A percentile compares a stretch with the other conserved stretches of the same genome.
Evolutionary conservation across 352 stramenopile species (phyloP).

Genomic region (Globisporangium megalacanthum): DNA sequence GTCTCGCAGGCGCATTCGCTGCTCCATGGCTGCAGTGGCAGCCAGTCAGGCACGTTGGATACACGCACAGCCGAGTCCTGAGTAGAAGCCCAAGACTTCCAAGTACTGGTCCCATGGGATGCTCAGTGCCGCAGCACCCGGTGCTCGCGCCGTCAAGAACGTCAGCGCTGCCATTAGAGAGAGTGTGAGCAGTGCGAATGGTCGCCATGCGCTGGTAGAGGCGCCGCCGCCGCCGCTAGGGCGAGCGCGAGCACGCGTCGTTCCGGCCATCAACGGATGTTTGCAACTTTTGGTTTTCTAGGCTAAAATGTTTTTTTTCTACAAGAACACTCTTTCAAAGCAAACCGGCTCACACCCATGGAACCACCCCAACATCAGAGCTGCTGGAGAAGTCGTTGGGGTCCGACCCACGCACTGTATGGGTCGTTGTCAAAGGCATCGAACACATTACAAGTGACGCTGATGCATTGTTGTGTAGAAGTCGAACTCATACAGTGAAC

Average conservation of each 20-base stretch:
- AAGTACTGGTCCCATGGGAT: conserved; percentile 22
- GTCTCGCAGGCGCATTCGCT: neutral
- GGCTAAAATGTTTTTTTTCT: too few relatives aligned
- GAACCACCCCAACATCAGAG: too few relatives aligned
- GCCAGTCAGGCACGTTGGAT: neutral
- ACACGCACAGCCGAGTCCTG: conserved; percentile 43
- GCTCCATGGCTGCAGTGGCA: too few relatives aligned
- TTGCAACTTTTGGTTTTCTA: too few relatives aligned
- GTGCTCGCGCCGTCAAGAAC: neutral
- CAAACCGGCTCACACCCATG: too few relatives aligned
- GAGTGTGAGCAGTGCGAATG: conserved; percentile 1
- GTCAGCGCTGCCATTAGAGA: neutral
- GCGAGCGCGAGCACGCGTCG: neutral
- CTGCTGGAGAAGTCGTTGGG: too few relatives aligned
- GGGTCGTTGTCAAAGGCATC: too few relatives aligned
- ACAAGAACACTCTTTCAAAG: too few relatives aligned
- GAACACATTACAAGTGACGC: too few relatives aligned
- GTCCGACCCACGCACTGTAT: too few relatives aligned
- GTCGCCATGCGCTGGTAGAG: neutral
- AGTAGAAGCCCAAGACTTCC: conserved; percentile 40
- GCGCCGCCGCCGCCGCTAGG: neutral
- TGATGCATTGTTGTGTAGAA: too few relatives aligned
- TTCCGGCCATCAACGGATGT: neutral
- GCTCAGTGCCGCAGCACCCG: conserved; percentile 1
- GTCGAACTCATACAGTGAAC: too few relatives aligned